phyloP scores from a whole-genome alignment of 1,139 yeast species.

The Kodamaea fungicola region DNA sequence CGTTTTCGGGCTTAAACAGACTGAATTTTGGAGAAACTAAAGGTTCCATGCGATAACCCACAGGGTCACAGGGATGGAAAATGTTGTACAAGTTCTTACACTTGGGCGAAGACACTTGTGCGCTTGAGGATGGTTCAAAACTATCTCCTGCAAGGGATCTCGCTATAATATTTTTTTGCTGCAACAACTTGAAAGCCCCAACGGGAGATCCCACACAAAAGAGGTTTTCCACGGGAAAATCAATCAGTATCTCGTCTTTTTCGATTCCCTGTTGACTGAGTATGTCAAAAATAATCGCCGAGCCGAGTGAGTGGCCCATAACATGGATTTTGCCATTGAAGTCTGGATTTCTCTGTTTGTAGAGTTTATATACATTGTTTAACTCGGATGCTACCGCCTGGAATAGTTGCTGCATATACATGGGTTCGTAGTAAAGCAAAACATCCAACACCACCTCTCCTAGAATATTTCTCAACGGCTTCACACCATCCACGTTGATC shows the following conservation, averaged over 20 bases:
- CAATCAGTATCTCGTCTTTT: conserved; percentile 30
- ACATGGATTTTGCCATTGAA: conserved; percentile 79
- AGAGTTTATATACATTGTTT: conserved; percentile 62
- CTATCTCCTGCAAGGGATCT: conserved; percentile 22
- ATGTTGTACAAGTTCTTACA: conserved; percentile 67
- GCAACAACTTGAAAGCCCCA: conserved; percentile 76
- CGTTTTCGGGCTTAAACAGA: conserved; percentile 54
- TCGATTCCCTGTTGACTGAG: conserved; percentile 24
- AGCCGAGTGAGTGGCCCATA: conserved; percentile 89
- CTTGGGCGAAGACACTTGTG: conserved; percentile 38
- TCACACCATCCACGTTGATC: conserved; percentile 77
- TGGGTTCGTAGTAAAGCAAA: conserved; percentile 78
- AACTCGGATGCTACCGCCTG: conserved; percentile 66
- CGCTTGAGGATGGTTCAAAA: conserved; percentile 15
- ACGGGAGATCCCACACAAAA: conserved; percentile 89
- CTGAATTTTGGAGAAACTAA: conserved; percentile 56
- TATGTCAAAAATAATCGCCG: conserved; percentile 79
- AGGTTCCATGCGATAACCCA: conserved; percentile 85
- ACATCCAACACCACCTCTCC: conserved; percentile 89
- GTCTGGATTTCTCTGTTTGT: conserved; percentile 61
- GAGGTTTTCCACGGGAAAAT: conserved; percentile 70
- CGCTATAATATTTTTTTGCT: conserved; percentile 51
- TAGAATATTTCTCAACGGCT: conserved; percentile 68
- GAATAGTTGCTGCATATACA: conserved; percentile 60
- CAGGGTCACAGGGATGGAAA: conserved; percentile 87